These are phyloP conservation scores for Fusarium clavum DNA, from an alignment of 2,329 filamentous ascomycete genomes.

Conservation along the genomic window DNA sequence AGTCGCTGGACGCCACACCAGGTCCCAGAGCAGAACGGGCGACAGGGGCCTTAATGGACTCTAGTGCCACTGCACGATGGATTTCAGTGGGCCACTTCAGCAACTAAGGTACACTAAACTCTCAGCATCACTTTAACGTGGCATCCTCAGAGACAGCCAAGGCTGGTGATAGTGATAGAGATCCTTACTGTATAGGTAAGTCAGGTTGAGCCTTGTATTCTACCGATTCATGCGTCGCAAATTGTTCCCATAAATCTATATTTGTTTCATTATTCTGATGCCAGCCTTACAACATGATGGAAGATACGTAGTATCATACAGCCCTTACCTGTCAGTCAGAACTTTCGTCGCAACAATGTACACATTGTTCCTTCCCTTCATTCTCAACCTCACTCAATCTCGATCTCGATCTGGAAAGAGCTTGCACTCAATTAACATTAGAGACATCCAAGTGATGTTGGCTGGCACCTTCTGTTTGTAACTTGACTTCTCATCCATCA, in stretches of 20 bases:
- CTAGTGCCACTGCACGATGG: slow-evolving; percentile 41
- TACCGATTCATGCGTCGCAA: not conserved
- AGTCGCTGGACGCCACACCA: not conserved
- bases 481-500: not conserved
- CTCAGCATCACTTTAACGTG: slow-evolving; percentile 36
- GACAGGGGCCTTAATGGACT: slow-evolving; percentile 29
- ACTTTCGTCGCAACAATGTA: not conserved
- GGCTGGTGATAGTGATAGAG: not conserved
- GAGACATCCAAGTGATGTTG: not conserved
- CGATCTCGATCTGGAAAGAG: slow-evolving; percentile 1
- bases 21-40: slow-evolving; percentile 11
- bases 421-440: not conserved
- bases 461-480: not conserved
- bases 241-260: not conserved
- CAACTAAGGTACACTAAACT: not conserved
- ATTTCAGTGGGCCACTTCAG: slow-evolving; percentile 5
- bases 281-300: not conserved
- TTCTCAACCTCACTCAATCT: not conserved
- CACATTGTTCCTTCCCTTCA: not conserved
- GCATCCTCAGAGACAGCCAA: slow-evolving; percentile 35
- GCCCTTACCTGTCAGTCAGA: not conserved
- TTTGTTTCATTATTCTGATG: not conserved
- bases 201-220: not conserved
- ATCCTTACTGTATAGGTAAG: not conserved
- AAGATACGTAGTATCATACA: not conserved